Conservation (phyloP, 1,284 basidiomycete genomes). For the Apiotrichum laibachii region DNA sequence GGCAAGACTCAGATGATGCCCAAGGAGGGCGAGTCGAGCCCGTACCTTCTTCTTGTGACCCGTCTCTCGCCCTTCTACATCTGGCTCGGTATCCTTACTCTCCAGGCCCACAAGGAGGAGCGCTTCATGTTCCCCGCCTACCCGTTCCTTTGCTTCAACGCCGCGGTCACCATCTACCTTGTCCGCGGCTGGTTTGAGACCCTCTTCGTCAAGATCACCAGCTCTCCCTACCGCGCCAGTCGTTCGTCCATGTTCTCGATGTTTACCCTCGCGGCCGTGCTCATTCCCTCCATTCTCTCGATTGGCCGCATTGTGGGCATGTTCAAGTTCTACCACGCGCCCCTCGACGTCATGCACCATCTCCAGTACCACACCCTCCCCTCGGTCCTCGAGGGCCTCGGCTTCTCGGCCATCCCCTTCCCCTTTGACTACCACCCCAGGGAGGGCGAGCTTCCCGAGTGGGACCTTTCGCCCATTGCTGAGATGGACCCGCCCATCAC, state of each 20-base stretch:
- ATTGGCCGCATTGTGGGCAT: slow-evolving; percentile 75
- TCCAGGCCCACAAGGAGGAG: slow-evolving; percentile 95
- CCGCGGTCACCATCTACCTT: slow-evolving; percentile 78
- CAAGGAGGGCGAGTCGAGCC: slow-evolving; percentile 64
- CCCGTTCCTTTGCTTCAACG: slow-evolving; percentile 89
- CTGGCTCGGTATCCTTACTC: slow-evolving; percentile 75
- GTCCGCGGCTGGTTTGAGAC: slow-evolving; percentile 79
- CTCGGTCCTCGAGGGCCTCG: slow-evolving; percentile 71
- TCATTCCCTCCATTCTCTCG: slow-evolving; percentile 67
- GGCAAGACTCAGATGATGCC: slow-evolving; percentile 60
- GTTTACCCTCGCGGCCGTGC: slow-evolving; percentile 68
- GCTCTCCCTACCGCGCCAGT: slow-evolving; percentile 82
- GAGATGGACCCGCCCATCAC: slow-evolving; percentile 62
- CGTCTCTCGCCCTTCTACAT: slow-evolving; percentile 82
- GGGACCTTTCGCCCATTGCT: slow-evolving; percentile 68
- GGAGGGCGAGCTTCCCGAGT: slow-evolving; percentile 57
- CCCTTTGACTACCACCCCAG: slow-evolving; percentile 45
- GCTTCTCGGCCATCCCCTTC: slow-evolving; percentile 54
- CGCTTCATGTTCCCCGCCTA: slow-evolving; percentile 96
- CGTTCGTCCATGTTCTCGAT: slow-evolving; percentile 70
- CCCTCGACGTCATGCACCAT: slow-evolving; percentile 68
- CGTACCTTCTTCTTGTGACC: slow-evolving; percentile 69
- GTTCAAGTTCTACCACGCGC: slow-evolving; percentile 86
- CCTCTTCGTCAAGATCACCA: slow-evolving; percentile 68
- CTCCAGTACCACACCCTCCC: slow-evolving; percentile 80